Percentiles rank a stretch among this genome's conserved stretches.
phyloP scores from a whole-genome alignment of 1,284 basidiomycete species.

The Inonotus hispidus region DNA sequence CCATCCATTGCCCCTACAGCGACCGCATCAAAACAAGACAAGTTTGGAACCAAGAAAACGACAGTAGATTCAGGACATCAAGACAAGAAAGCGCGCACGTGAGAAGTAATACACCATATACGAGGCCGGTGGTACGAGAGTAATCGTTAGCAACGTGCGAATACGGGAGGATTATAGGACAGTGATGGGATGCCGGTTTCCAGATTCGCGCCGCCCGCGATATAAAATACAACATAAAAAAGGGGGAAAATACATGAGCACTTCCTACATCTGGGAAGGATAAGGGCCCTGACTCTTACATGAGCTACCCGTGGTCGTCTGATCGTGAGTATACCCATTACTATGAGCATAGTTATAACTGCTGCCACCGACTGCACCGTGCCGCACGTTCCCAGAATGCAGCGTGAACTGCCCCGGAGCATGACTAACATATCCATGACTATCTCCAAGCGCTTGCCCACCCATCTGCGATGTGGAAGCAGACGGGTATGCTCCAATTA shows the following conservation, averaged over 20 bases:
- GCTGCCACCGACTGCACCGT: neutral
- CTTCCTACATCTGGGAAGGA: conserved; percentile 5
- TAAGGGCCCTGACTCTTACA: conserved; percentile 13
- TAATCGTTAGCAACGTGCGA: neutral
- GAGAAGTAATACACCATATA: neutral
- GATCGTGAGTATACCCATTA: neutral
- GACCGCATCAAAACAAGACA: neutral
- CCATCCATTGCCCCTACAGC: conserved; percentile 1
- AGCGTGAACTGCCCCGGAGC: neutral
- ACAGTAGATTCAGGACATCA: neutral
- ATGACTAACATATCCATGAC: conserved; percentile 1
- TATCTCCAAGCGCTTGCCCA: neutral
- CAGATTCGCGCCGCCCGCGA: neutral
- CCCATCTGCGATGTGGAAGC: neutral
- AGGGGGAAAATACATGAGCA: conserved; percentile 9
- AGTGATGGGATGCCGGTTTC: neutral
- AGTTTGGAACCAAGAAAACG: neutral
- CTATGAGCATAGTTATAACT: neutral
- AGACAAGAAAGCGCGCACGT: conserved; percentile 7
- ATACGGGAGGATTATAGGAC: neutral
- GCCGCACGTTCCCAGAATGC: neutral
- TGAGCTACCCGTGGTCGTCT: neutral
- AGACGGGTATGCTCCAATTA: neutral
- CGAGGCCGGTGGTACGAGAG: neutral
- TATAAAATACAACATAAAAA: conserved; percentile 5